Percentiles rank a stretch among this genome's conserved stretches.
Conservation (phyloP, 768 basidiomycete genomes). For the Mycena belliarum region DNA sequence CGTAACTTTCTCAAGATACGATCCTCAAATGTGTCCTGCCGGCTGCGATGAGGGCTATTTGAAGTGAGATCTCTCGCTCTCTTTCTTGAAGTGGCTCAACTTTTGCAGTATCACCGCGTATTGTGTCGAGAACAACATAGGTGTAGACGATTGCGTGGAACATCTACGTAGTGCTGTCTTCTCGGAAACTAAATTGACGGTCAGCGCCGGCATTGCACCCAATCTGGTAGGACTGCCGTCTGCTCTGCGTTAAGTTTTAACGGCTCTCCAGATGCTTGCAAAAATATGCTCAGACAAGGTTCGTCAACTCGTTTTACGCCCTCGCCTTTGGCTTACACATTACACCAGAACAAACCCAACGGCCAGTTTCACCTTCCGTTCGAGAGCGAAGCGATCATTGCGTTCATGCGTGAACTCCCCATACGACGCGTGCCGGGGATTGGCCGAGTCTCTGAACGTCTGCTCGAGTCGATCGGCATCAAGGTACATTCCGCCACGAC, state of each 20-base stretch:
- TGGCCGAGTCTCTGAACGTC: conserved; percentile 86
- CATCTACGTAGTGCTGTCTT: conserved; percentile 76
- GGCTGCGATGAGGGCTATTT: conserved; percentile 92
- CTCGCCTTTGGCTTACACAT: not conserved
- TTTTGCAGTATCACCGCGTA: conserved; percentile 75
- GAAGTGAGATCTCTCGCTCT: conserved; percentile 56
- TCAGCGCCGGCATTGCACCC: conserved; percentile 93
- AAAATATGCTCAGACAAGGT: conserved; percentile 98
- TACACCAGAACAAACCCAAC: conserved; percentile 83
- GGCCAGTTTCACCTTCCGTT: conserved; percentile 84
- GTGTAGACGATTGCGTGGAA: conserved; percentile 72
- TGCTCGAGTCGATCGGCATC: conserved; percentile 85
- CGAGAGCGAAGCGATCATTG: conserved; percentile 58
- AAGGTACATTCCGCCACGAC: conserved; percentile 49
- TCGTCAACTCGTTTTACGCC: not conserved
- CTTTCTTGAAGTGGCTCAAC: not conserved
- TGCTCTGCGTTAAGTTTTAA: conserved; percentile 19
- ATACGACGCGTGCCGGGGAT: conserved; percentile 90
- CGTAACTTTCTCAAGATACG: conserved; percentile 36
- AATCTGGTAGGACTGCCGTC: conserved; percentile 67
- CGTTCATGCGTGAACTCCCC: conserved; percentile 79
- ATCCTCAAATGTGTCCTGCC: conserved; percentile 71
- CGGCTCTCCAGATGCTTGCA: conserved; percentile 71
- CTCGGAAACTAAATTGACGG: conserved; percentile 81
- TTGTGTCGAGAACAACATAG: conserved; percentile 65